Percentiles rank a stretch among this genome's conserved stretches.
Evolutionary conservation across 768 basidiomycete species (phyloP).

Genomic region (Rhizopogon vulgaris): DNA sequence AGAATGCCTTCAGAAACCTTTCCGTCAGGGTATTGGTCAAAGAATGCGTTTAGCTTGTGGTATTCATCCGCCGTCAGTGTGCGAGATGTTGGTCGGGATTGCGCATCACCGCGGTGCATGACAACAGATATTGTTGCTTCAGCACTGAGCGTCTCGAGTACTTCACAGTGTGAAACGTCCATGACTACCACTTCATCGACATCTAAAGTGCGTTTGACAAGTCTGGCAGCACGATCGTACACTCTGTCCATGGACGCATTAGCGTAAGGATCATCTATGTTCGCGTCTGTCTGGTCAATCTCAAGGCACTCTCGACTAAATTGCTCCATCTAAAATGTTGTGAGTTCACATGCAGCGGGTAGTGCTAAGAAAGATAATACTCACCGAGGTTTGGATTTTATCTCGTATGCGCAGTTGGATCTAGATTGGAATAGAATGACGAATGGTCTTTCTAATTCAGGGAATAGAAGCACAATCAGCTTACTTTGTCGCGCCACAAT

Average conservation of each 20-base stretch:
- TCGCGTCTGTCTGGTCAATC: conserved; percentile 53
- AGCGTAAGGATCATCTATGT: conserved; percentile 16
- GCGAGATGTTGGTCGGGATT: conserved; percentile 43
- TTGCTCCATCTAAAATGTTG: conserved; percentile 70
- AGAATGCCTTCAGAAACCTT: conserved; percentile 84
- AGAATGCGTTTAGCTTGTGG: conserved; percentile 67
- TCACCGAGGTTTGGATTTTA: conserved; percentile 82
- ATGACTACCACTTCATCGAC: conserved; percentile 90
- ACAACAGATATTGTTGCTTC: conserved; percentile 64
- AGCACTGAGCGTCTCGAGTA: conserved; percentile 59
- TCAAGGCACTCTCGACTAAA: conserved; percentile 94
- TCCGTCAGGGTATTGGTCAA: conserved; percentile 76
- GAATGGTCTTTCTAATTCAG: not conserved
- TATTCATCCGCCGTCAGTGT: conserved; percentile 69
- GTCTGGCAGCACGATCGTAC: conserved; percentile 83
- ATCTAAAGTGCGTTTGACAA: conserved; percentile 86
- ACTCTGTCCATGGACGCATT: conserved; percentile 73
- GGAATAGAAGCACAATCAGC: not conserved
- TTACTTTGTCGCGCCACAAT: conserved; percentile 87
- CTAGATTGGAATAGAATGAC: conserved; percentile 27
- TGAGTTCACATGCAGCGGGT: not conserved
- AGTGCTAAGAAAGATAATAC: conserved; percentile 16
- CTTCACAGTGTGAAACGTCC: conserved; percentile 89
- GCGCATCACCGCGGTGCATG: conserved; percentile 63
- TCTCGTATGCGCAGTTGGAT: conserved; percentile 89